Evolutionary conservation across 1,139 yeast species (phyloP).

Genomic region (Hemisphaericaspora lyxosophila): DNA sequence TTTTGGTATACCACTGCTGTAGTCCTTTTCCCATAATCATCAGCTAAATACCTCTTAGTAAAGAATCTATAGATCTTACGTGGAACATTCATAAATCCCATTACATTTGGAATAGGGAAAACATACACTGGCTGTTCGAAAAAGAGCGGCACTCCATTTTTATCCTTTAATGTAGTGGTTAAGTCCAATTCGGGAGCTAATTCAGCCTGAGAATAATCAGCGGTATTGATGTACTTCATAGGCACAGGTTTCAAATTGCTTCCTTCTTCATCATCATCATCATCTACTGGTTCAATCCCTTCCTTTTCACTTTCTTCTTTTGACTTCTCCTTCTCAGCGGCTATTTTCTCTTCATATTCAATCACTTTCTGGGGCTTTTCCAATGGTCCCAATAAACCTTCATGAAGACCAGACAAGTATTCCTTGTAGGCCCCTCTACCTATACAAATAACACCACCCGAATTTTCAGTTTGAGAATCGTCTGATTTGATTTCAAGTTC

Average conservation of each 20-base stretch:
- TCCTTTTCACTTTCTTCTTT: slow-evolving; percentile 53
- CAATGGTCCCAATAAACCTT: slow-evolving; percentile 91
- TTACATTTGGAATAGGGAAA: slow-evolving; percentile 67
- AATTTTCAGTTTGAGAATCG: slow-evolving; percentile 45
- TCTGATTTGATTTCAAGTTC: slow-evolving; percentile 42
- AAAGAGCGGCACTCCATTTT: slow-evolving; percentile 53
- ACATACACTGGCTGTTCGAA: slow-evolving; percentile 76
- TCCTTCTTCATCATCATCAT: slow-evolving; percentile 16
- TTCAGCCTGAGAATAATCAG: slow-evolving; percentile 51
- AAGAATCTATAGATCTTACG: slow-evolving; percentile 76
- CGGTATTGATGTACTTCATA: slow-evolving; percentile 60
- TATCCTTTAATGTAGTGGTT: slow-evolving; percentile 22
- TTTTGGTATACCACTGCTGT: slow-evolving; percentile 57
- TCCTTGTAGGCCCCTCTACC: slow-evolving; percentile 98
- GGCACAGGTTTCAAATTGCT: slow-evolving; percentile 46
- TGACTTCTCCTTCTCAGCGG: slow-evolving; percentile 18
- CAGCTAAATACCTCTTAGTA: slow-evolving; percentile 68
- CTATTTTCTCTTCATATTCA: slow-evolving; percentile 30
- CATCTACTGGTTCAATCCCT: slow-evolving; percentile 9
- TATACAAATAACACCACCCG: slow-evolving; percentile 87
- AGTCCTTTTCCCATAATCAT: slow-evolving; percentile 64
- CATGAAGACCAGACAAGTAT: slow-evolving; percentile 85
- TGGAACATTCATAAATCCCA: slow-evolving; percentile 80
- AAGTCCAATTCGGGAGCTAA: slow-evolving; percentile 63
- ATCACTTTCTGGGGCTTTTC: slow-evolving; percentile 52